Conservation (phyloP, 805 yeast genomes). For the Cyberlindnera americana region DNA sequence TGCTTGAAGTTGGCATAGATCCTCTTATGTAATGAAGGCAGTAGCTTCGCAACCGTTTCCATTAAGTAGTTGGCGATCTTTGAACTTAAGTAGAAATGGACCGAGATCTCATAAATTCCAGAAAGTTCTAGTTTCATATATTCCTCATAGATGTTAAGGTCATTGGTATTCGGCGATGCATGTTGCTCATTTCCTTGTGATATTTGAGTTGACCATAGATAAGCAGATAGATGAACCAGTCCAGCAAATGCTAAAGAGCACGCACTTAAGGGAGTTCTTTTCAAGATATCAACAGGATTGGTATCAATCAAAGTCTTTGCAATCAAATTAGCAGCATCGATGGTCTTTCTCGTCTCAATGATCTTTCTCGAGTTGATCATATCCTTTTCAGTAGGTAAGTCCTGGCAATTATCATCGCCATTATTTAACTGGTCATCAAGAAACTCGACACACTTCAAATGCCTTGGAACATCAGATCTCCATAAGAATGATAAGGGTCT, state of each 20-base stretch:
- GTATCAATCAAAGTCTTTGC: constrained; percentile 45
- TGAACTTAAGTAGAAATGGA: constrained; percentile 49
- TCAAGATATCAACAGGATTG: constrained; percentile 38
- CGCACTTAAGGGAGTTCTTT: constrained; percentile 49
- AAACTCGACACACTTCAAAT: constrained; percentile 34
- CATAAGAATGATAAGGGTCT: constrained; percentile 51
- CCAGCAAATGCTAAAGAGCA: constrained; percentile 53
- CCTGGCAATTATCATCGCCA: constrained; percentile 30
- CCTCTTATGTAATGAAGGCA: constrained; percentile 39
- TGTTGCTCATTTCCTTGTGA: constrained; percentile 17
- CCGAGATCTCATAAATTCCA: constrained; percentile 45
- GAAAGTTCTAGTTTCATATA: constrained; percentile 47
- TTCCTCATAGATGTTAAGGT: constrained; percentile 42
- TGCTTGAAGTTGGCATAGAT: constrained; percentile 33
- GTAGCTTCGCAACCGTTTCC: constrained; percentile 40
- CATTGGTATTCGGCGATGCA: constrained; percentile 27
- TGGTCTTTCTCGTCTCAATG: constrained; percentile 50
- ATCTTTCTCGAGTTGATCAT: constrained; percentile 42
- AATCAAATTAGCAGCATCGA: constrained; percentile 50
- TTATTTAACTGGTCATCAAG: constrained; percentile 26
- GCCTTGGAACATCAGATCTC: constrained; percentile 44
- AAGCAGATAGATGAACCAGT: constrained; percentile 49
- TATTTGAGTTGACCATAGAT: constrained; percentile 47
- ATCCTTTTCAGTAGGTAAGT: constrained; percentile 28
- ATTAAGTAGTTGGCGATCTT: constrained; percentile 44